These are phyloP conservation scores for Colletotrichum cuscutae DNA, from an alignment of 2,329 filamentous ascomycete genomes.

Conservation along the genomic window DNA sequence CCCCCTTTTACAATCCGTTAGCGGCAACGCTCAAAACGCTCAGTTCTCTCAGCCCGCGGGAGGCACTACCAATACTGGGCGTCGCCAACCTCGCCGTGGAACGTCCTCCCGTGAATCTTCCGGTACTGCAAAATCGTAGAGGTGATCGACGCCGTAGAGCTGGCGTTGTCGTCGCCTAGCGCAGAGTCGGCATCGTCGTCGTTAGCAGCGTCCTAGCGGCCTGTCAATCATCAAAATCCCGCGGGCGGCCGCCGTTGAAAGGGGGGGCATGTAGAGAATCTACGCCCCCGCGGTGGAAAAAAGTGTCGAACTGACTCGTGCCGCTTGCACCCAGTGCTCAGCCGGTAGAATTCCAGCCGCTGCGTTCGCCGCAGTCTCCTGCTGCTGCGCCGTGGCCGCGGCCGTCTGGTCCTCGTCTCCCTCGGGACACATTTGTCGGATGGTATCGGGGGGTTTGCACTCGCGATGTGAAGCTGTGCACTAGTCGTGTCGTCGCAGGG, in stretches of 20 bases:
- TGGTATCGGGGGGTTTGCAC: neutral
- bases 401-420: neutral
- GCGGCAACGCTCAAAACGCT: neutral
- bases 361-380: neutral
- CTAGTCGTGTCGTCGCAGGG: neutral
- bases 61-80: slow-evolving; percentile 41
- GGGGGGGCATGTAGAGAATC: neutral
- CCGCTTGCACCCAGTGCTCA: slow-evolving; percentile 30
- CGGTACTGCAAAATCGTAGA: slow-evolving; percentile 45
- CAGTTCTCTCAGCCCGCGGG: neutral
- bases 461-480: neutral
- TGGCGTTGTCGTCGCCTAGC: slow-evolving; percentile 32
- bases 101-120: slow-evolving; percentile 44
- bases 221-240: slow-evolving; percentile 5
- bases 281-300: neutral
- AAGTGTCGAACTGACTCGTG: slow-evolving; percentile 25
- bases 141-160: slow-evolving; percentile 43
- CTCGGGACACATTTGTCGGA: slow-evolving; percentile 14
- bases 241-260: neutral
- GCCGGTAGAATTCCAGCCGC: slow-evolving; percentile 26
- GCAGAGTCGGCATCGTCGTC: slow-evolving; percentile 33
- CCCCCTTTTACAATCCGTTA: slow-evolving; percentile 16
- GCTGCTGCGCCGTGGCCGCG: neutral
- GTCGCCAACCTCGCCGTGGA: slow-evolving; percentile 42
- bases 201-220: slow-evolving; percentile 12